Evolutionary conservation across 2,329 filamentous ascomycete species (phyloP).

Genomic region (Penicillium decumbens): DNA sequence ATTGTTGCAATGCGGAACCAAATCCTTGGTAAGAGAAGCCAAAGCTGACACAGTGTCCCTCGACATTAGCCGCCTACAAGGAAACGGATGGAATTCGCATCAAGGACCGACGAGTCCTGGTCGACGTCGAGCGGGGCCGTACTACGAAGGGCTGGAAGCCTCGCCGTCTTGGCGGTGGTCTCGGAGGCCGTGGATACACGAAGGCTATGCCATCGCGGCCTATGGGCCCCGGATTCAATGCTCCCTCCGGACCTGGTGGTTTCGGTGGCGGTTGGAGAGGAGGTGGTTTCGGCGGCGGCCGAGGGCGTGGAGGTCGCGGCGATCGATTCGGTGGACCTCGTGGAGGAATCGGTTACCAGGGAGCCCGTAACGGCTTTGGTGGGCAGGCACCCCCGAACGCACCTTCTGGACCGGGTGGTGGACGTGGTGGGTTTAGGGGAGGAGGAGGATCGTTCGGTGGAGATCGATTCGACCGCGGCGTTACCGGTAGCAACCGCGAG

Average conservation of each 20-base stretch:
- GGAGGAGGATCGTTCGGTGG: constrained; percentile 42
- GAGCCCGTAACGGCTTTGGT: constrained; percentile 51
- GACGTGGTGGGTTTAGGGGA: constrained; percentile 50
- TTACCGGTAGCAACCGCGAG: constrained; percentile 76
- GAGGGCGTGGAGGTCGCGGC: constrained; percentile 49
- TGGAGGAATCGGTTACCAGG: constrained; percentile 55
- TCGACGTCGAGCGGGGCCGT: constrained; percentile 92
- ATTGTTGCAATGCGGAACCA: background rate
- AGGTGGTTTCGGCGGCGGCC: constrained; percentile 51
- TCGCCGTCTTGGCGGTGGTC: constrained; percentile 81
- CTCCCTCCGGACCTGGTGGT: constrained; percentile 54
- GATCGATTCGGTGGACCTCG: constrained; percentile 49
- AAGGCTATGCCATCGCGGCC: constrained; percentile 71
- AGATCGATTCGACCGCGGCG: constrained; percentile 50
- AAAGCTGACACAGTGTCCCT: constrained; percentile 38
- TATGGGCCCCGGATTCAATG: constrained; percentile 57
- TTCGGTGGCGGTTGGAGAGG: constrained; percentile 54
- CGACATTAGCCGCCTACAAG: constrained; percentile 79
- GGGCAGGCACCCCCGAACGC: constrained; percentile 48
- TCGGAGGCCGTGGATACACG: constrained; percentile 89
- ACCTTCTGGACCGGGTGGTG: constrained; percentile 53
- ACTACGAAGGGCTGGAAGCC: constrained; percentile 94
- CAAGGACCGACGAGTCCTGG: constrained; percentile 84
- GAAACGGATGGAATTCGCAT: constrained; percentile 84
- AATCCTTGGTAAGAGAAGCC: constrained; percentile 16